Evolutionary conservation across 805 yeast genomes (phyloP).

Genomic region (Yarrowia sp.): DNA sequence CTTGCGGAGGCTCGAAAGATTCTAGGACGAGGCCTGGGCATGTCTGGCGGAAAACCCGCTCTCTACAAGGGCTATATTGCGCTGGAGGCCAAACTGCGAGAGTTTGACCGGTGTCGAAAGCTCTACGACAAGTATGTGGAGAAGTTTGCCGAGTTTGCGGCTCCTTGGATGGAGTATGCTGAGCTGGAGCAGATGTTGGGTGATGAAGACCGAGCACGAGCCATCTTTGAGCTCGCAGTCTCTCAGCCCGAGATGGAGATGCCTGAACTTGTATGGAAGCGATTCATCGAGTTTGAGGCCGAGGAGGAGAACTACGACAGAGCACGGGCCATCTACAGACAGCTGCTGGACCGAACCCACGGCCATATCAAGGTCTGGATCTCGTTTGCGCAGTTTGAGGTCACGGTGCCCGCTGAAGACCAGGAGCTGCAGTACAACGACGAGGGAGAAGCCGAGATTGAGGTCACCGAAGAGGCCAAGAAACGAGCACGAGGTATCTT

Average conservation of each 20-base stretch:
- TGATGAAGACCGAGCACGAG: conserved; percentile 72
- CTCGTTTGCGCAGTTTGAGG: conserved; percentile 72
- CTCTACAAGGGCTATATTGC: conserved; percentile 69
- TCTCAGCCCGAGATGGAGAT: conserved; percentile 46
- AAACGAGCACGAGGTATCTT: conserved; percentile 63
- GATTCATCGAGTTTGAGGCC: conserved; percentile 64
- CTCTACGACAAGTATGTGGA: conserved; percentile 73
- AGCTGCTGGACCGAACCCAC: conserved; percentile 50
- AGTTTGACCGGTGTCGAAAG: conserved; percentile 79
- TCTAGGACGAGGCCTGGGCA: conserved; percentile 76
- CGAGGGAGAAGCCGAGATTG: conserved; percentile 59
- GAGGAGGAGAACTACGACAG: conserved; percentile 64
- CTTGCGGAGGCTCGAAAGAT: conserved; percentile 66
- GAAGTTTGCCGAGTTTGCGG: conserved; percentile 52
- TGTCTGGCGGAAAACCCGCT: conserved; percentile 61
- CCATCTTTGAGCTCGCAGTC: conserved; percentile 63
- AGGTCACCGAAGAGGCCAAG: conserved; percentile 59
- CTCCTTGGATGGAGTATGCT: conserved; percentile 69
- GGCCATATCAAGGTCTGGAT: conserved; percentile 60
- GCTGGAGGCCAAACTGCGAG: conserved; percentile 71
- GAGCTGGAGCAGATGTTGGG: conserved; percentile 70
- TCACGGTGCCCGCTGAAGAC: conserved; percentile 56
- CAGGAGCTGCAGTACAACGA: conserved; percentile 56
- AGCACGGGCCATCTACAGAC: conserved; percentile 61
- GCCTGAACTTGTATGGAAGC: conserved; percentile 50